phyloP scores from a whole-genome alignment of 805 yeast genomes.

The Zygosaccharomyces siamensis region DNA sequence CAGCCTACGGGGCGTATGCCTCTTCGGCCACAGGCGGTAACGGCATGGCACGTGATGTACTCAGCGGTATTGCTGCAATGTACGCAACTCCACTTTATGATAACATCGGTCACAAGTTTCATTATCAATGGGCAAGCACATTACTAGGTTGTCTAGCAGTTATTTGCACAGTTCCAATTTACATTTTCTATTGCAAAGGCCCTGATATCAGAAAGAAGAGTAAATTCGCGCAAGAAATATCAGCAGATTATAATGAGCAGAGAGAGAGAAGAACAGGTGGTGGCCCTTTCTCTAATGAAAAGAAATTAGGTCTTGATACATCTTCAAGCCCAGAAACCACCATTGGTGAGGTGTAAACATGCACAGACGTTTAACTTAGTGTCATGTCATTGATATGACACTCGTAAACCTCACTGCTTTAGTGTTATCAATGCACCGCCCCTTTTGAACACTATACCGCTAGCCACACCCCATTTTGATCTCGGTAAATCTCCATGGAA shows the following conservation, averaged over 20 bases:
- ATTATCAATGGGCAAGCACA: constrained; percentile 11
- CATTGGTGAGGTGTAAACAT: not conserved
- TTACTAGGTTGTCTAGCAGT: constrained; percentile 7
- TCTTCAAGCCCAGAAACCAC: not conserved
- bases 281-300: not conserved
- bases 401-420: too few relatives aligned
- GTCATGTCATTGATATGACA: too few relatives aligned
- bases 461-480: too few relatives aligned
- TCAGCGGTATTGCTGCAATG: constrained; percentile 11
- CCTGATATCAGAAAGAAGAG: constrained; percentile 7
- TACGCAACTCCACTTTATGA: constrained; percentile 9
- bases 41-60: constrained; percentile 11
- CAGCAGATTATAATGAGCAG: not conserved
- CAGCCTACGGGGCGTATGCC: constrained; percentile 11
- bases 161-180: constrained; percentile 9
- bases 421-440: too few relatives aligned
- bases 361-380: too few relatives aligned
- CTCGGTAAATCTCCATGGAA: not conserved
- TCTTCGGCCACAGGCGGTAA: constrained; percentile 11
- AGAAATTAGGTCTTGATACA: not conserved
- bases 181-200: constrained; percentile 8
- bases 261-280: not conserved
- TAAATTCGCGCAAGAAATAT: constrained; percentile 8
- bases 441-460: too few relatives aligned
- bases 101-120: constrained; percentile 9